Percentiles rank a stretch among this genome's conserved stretches.
Conservation (phyloP, 2,329 filamentous ascomycete species). For the Lasiodiplodia citricola region DNA sequence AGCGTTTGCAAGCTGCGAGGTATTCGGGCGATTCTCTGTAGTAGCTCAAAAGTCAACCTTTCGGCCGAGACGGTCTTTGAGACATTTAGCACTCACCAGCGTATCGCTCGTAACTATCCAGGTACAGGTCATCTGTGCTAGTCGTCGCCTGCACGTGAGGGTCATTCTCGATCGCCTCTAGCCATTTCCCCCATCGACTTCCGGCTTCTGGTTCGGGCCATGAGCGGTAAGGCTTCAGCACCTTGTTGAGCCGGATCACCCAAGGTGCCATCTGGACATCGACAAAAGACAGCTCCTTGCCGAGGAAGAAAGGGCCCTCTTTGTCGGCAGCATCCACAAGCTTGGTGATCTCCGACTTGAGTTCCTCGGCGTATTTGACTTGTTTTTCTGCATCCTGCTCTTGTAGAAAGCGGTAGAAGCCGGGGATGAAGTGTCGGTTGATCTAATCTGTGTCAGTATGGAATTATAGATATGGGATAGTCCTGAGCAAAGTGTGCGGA, state of each 20-base stretch:
- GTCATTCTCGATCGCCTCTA: slow-evolving; percentile 70
- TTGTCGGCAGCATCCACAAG: slow-evolving; percentile 62
- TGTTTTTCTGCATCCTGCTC: slow-evolving; percentile 66
- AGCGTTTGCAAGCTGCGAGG: slow-evolving; percentile 63
- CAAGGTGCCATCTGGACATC: slow-evolving; percentile 80
- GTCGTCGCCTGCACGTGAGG: slow-evolving; percentile 69
- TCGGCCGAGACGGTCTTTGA: background rate
- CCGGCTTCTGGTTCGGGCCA: slow-evolving; percentile 70
- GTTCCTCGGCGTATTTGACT: slow-evolving; percentile 61
- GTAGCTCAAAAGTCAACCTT: background rate
- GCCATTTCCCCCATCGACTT: slow-evolving; percentile 71
- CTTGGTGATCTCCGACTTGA: slow-evolving; percentile 70
- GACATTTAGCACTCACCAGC: slow-evolving; percentile 50
- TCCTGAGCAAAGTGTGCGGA: too few species aligned
- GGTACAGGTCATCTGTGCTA: slow-evolving; percentile 68
- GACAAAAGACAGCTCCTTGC: slow-evolving; percentile 64
- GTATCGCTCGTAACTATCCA: slow-evolving; percentile 70
- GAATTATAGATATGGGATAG: too few species aligned
- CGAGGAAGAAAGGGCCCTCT: slow-evolving; percentile 73
- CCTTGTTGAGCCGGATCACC: slow-evolving; percentile 69
- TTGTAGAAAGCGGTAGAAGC: slow-evolving; percentile 76
- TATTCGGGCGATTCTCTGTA: slow-evolving; percentile 64
- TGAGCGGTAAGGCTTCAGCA: slow-evolving; percentile 67
- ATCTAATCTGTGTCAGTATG: slow-evolving; percentile 56
- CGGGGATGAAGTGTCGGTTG: slow-evolving; percentile 75